Evolutionary conservation across 495 filamentous ascomycete species (phyloP).

Genomic region (Aspergillus olivimuriae): DNA sequence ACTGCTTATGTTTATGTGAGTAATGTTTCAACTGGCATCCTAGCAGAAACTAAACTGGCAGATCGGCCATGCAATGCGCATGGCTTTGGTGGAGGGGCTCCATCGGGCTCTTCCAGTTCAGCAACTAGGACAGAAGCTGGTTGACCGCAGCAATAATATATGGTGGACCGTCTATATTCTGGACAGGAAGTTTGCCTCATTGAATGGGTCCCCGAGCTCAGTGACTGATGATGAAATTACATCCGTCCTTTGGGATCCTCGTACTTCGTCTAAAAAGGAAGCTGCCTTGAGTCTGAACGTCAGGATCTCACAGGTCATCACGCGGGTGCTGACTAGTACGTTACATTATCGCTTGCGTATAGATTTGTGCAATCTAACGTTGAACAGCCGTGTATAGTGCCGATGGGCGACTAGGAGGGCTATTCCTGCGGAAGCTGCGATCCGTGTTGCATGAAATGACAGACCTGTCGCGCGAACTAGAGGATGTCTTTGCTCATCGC

Average conservation of each 20-base stretch:
- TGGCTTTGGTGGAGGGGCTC: conserved; percentile 24
- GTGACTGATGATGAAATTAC: conserved; percentile 26
- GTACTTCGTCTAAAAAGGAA: conserved; percentile 16
- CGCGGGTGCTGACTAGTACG: conserved; percentile 20
- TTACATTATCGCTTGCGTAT: background rate
- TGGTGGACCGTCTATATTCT: conserved; percentile 32
- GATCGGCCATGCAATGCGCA: conserved; percentile 31
- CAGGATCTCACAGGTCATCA: conserved; percentile 22
- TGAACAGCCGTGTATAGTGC: conserved; percentile 23
- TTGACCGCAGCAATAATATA: conserved; percentile 21
- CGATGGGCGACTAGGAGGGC: conserved; percentile 22
- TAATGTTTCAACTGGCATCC: too few species aligned
- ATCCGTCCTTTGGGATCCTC: conserved; percentile 16
- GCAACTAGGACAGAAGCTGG: conserved; percentile 16
- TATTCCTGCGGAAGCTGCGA: conserved; percentile 23
- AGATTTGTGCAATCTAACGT: background rate
- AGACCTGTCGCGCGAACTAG: conserved; percentile 20
- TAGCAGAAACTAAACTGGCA: conserved; percentile 2
- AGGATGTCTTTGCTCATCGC: conserved; percentile 22
- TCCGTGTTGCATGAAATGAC: conserved; percentile 21
- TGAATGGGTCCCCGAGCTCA: conserved; percentile 22
- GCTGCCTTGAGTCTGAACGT: conserved; percentile 24
- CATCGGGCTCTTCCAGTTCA: conserved; percentile 23
- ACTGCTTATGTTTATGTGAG: conserved; percentile 27
- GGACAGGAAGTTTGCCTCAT: conserved; percentile 22